Evolutionary conservation across 371 early-diverging fungal species (phyloP).

Genomic region (Conidiobolus incongruus): DNA sequence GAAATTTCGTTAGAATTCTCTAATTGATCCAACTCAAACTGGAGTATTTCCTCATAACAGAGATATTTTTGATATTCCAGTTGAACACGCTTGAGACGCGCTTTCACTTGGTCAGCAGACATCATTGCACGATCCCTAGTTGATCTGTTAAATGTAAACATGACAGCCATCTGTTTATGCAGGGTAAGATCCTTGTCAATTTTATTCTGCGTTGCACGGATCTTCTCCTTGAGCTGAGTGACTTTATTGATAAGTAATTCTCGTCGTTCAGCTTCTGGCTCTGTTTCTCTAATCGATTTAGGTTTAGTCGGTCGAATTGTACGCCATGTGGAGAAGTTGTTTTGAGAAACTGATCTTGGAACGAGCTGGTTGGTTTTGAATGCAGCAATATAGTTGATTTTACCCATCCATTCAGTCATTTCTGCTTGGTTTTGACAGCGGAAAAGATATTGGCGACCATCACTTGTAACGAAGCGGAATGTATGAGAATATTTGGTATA

Average conservation of each 20-base stretch:
- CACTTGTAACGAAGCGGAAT: slow-evolving; percentile 42
- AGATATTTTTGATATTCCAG: slow-evolving; percentile 30
- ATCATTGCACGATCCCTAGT: slow-evolving; percentile 28
- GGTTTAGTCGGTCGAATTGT: slow-evolving; percentile 5
- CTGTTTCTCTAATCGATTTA: neutral
- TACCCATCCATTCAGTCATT: slow-evolving; percentile 60
- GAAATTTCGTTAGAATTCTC: too few species aligned
- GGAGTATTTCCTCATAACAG: slow-evolving; percentile 47
- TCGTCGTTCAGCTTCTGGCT: neutral
- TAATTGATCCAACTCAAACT: slow-evolving; percentile 34
- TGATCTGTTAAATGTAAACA: slow-evolving; percentile 34
- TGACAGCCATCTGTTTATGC: slow-evolving; percentile 30
- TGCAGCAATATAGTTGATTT: slow-evolving; percentile 55
- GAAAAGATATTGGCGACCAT: slow-evolving; percentile 44
- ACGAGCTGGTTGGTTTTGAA: slow-evolving; percentile 38
- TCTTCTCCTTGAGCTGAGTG: neutral
- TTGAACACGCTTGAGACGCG: slow-evolving; percentile 22
- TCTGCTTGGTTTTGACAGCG: slow-evolving; percentile 34
- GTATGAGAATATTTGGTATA: slow-evolving; percentile 51
- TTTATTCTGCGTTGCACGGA: slow-evolving; percentile 8
- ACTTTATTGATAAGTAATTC: slow-evolving; percentile 1
- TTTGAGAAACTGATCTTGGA: slow-evolving; percentile 9
- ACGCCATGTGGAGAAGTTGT: slow-evolving; percentile 4
- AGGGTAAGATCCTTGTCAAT: slow-evolving; percentile 26
- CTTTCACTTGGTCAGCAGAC: slow-evolving; percentile 26